phyloP scores from a whole-genome alignment of 176 grass and related monocot genomes.

The Paspalum notatum region DNA sequence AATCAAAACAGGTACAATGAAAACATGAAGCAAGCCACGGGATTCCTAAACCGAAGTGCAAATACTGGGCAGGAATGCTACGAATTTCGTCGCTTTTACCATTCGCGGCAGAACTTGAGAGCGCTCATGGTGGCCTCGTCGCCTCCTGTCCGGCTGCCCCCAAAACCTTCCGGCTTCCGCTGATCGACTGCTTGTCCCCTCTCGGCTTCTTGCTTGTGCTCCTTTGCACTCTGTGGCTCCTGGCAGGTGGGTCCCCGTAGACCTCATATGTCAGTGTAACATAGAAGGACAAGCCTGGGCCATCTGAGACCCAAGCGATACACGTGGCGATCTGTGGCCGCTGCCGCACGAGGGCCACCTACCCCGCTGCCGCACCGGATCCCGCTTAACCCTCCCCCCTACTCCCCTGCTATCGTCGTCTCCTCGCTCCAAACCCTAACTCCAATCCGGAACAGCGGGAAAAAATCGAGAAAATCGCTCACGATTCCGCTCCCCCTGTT shows the following conservation, averaged over 20 bases:
- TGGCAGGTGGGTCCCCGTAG: not conserved
- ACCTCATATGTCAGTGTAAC: not conserved
- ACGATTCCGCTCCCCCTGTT: not conserved
- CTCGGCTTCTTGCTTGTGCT: not conserved
- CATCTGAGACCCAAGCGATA: not conserved
- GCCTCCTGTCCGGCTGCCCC: too few relatives aligned
- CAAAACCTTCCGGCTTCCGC: not conserved
- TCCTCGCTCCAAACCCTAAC: slow-evolving; percentile 57
- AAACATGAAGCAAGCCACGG: not conserved
- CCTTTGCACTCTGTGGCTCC: not conserved
- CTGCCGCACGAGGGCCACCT: slow-evolving; percentile 37
- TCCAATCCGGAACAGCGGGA: slow-evolving; percentile 24
- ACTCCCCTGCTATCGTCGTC: slow-evolving; percentile 7
- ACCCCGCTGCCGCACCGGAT: slow-evolving; percentile 45
- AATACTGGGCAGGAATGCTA: not conserved
- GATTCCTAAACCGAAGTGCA: not conserved
- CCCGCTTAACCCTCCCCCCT: slow-evolving; percentile 28
- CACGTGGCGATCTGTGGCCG: slow-evolving; percentile 8
- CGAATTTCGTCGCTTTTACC: slow-evolving; percentile 37
- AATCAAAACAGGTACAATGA: slow-evolving; percentile 4
- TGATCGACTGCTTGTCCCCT: not conserved
- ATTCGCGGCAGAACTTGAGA: slow-evolving; percentile 73
- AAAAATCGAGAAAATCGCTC: slow-evolving; percentile 17
- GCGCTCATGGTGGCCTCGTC: slow-evolving; percentile 54
- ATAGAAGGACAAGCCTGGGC: not conserved